Evolutionary conservation across 306 rosid genomes (phyloP).

Genomic region (Bauhinia variegata): DNA sequence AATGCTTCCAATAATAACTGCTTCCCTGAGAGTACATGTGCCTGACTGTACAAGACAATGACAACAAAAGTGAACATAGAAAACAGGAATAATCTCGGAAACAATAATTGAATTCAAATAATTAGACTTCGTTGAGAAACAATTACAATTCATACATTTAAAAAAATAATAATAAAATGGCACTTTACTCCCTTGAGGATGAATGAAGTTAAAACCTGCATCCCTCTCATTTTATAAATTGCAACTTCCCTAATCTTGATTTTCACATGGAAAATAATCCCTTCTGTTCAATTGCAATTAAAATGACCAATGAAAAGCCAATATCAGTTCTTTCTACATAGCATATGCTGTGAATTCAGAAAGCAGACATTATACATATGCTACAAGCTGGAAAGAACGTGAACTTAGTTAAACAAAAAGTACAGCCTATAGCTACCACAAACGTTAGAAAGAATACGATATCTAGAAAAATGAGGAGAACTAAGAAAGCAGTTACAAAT

Average conservation of each 20-base stretch:
- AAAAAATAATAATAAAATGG: too few species aligned
- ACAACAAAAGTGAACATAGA: not conserved
- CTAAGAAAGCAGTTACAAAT: slow-evolving; percentile 4
- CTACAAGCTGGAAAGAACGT: slow-evolving; percentile 6
- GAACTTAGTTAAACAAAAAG: not conserved
- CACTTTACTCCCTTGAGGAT: not conserved
- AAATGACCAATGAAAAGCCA: not conserved
- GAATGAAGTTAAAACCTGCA: not conserved
- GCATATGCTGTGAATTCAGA: not conserved
- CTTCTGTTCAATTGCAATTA: not conserved
- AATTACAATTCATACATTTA: not conserved
- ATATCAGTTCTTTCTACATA: too few species aligned
- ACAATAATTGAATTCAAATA: not conserved
- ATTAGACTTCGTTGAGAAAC: not conserved
- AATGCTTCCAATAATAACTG: slow-evolving; percentile 90
- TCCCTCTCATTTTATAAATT: not conserved
- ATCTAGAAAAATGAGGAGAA: slow-evolving; percentile 4
- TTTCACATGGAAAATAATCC: not conserved
- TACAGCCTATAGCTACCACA: not conserved
- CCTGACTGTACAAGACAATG: not conserved
- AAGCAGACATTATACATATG: not conserved
- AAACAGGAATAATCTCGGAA: not conserved
- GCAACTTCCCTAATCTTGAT: not conserved
- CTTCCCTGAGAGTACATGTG: slow-evolving; percentile 59
- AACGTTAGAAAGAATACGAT: slow-evolving; percentile 10